phyloP scores from a whole-genome alignment of 208 protist genomes.

The Giardia muris region DNA sequence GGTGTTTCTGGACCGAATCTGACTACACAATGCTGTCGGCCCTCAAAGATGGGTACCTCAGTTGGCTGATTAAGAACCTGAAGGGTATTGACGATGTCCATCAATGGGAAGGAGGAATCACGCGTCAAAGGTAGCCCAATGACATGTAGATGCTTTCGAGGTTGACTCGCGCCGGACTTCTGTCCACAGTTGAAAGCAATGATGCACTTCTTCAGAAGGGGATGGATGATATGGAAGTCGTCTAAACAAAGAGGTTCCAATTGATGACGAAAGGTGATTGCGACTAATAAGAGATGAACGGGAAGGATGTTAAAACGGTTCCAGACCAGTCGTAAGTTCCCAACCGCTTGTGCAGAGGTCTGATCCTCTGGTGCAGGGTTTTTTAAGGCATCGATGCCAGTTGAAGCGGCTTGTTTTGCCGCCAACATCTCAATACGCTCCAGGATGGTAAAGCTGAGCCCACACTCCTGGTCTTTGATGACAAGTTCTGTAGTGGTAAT shows the following conservation, averaged over 20 bases:
- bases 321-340: background rate
- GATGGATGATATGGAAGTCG: background rate
- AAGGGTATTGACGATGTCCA: background rate
- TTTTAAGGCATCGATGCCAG: background rate
- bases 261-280: background rate
- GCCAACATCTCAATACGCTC: too few species aligned
- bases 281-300: background rate
- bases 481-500: too few species aligned
- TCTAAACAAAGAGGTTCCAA: background rate
- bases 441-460: too few species aligned
- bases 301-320: background rate
- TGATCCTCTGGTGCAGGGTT: background rate
- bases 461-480: too few species aligned
- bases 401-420: too few species aligned
- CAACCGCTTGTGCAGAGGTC: background rate
- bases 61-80: background rate
- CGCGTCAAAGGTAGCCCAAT: background rate
- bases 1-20: background rate
- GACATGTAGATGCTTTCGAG: background rate
- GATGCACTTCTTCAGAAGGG: background rate
- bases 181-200: background rate
- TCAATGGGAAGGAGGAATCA: background rate
- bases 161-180: background rate
- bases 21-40: background rate
- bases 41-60: background rate